Percentiles rank a stretch among this genome's conserved stretches.
phyloP scores from a whole-genome alignment of 257 asterid species.

The Primulina tabacum region DNA sequence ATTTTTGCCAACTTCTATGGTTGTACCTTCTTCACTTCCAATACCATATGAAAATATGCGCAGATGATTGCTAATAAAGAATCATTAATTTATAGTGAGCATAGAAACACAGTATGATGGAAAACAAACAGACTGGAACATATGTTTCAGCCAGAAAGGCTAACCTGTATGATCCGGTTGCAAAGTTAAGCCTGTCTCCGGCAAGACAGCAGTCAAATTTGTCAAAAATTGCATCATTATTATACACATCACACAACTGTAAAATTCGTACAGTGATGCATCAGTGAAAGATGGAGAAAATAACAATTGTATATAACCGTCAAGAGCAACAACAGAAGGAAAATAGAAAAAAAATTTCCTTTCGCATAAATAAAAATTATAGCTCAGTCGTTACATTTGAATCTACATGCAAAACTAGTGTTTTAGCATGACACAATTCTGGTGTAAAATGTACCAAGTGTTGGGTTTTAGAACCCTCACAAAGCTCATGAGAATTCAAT shows the following conservation, averaged over 20 bases:
- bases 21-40: conserved; percentile 50
- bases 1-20: conserved; percentile 48
- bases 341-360: background rate
- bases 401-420: background rate
- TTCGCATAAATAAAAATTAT: background rate
- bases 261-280: conserved; percentile 15
- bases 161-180: conserved; percentile 79
- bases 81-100: conserved; percentile 11
- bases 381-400: background rate
- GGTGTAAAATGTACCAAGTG: background rate
- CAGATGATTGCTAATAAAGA: conserved; percentile 43
- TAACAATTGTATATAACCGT: background rate
- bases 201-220: conserved; percentile 72
- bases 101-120: background rate
- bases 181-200: conserved; percentile 59
- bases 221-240: conserved; percentile 71
- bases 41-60: conserved; percentile 47
- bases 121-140: conserved; percentile 10
- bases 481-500: too few relatives aligned
- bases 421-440: background rate
- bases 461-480: too few relatives aligned
- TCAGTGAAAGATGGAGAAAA: conserved; percentile 25
- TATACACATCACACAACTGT: conserved; percentile 68
- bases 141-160: background rate
- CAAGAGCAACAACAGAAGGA: conserved; percentile 9